These are phyloP conservation scores for Saussurea involucrata DNA, from an alignment of 129 eudicot species.

Conservation along the genomic window DNA sequence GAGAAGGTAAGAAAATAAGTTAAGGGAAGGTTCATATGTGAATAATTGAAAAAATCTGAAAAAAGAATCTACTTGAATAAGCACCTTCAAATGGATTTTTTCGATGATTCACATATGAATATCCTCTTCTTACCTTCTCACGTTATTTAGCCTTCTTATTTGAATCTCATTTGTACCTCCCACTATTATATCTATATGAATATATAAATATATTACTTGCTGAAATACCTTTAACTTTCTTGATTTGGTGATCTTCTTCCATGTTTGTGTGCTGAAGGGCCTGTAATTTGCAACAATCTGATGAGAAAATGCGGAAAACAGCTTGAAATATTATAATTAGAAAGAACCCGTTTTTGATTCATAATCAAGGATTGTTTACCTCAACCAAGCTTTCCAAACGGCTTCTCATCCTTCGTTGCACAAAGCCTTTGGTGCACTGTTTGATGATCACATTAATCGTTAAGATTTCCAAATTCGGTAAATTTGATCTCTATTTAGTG, in stretches of 20 bases:
- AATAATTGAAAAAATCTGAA: too few relatives aligned
- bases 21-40: too few relatives aligned
- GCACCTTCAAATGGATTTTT: too few relatives aligned
- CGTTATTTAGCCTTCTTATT: too few relatives aligned
- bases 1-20: too few relatives aligned
- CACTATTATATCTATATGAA: not conserved
- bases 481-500: not conserved
- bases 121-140: too few relatives aligned
- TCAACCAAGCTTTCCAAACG: slow-evolving; percentile 76
- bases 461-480: not conserved
- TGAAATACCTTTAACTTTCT: slow-evolving; percentile 51
- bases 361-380: slow-evolving; percentile 36
- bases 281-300: slow-evolving; percentile 37
- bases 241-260: slow-evolving; percentile 37
- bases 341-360: not conserved
- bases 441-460: slow-evolving; percentile 16
- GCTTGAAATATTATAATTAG: not conserved
- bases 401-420: slow-evolving; percentile 79
- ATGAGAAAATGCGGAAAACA: slow-evolving; percentile 1
- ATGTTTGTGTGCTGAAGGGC: slow-evolving; percentile 37
- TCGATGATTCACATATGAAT: too few relatives aligned
- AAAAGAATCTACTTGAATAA: too few relatives aligned
- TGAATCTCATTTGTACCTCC: too few relatives aligned
- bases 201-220: not conserved
- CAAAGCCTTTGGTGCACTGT: slow-evolving; percentile 77